A percentile compares a stretch with the other conserved stretches of the same genome.
Evolutionary conservation across 768 basidiomycete species (phyloP).

Genomic region (Mycena belliarum): DNA sequence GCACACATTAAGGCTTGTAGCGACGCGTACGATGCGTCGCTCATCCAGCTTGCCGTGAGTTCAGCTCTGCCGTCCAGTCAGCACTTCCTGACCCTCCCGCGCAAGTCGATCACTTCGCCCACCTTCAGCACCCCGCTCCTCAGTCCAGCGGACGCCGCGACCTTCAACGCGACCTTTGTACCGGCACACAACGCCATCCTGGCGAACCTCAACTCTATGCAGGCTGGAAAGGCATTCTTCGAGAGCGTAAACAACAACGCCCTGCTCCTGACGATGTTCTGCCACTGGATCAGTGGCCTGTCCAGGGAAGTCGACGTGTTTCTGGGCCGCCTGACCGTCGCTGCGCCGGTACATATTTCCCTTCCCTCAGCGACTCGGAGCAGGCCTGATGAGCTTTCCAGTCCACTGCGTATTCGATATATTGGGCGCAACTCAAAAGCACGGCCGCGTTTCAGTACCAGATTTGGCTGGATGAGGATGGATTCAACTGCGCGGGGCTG

Average conservation of each 20-base stretch:
- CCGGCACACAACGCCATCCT: background rate
- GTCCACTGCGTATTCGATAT: constrained; percentile 1
- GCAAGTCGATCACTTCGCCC: background rate
- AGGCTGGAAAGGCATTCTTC: background rate
- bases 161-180: background rate
- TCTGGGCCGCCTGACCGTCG: background rate
- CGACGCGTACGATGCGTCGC: constrained; percentile 1
- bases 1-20: constrained; percentile 1
- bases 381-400: background rate
- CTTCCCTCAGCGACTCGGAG: too few relatives aligned
- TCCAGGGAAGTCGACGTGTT: background rate
- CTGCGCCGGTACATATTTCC: too few relatives aligned
- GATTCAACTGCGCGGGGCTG: constrained; percentile 1
- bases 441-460: background rate
- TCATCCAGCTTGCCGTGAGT: constrained; percentile 6
- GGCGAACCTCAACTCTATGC: background rate
- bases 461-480: constrained; percentile 5
- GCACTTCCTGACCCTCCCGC: background rate
- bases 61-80: background rate
- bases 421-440: background rate
- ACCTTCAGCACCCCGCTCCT: background rate
- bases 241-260: background rate
- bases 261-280: background rate
- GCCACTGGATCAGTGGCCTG: background rate
- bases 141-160: background rate